Evolutionary conservation across 257 asterid genomes (phyloP), one percentile per base, ranked within the genome.

Genomic region (Salvia rosmarinus): DNA sequence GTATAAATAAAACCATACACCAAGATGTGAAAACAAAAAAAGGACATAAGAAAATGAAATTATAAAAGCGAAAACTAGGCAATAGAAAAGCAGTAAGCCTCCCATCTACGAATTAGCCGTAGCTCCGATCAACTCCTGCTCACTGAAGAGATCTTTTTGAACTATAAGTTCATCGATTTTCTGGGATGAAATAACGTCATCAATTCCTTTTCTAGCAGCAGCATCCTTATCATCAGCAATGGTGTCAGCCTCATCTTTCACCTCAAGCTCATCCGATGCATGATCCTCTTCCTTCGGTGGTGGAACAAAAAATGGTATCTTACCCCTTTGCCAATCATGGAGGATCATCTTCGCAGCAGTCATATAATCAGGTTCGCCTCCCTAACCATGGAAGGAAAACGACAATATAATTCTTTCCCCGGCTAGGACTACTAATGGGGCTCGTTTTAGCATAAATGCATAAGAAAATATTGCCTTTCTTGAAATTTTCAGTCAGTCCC

Each of bases 251-350:
- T 71, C 28, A 3, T 73, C 83, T 63, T 47, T 71, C 56, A 59
- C 82, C 28, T 74, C 85, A 3, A 16, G 2, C 47, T 82, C 82
- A n/a, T 68, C 84, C 11, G 76, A 51, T 55, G 74, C 64, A 1
- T 65, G 87, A 0, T 82, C 83, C 20, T 86, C 94, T 70, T 50
- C 83, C 80, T 80, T 80, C 4, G 95, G 97, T 14, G 92, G 91
- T 34, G 90, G 87, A 35, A 91, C 96, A n/a, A 94, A 89, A 77
- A 91, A 91, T 0, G 96, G 97, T 58, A 89, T 89, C 74, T 79
- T 87, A 56, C 97, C 97, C 75, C 99, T 89, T 77, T 89, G 99
- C 97, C 97, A 89, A 69, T 94, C 96, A 42, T 91, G 97, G 55
- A 94, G 97, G 64, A 94, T 70, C 94, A 94, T 86, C 91, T 91